Conservation (phyloP, 1,139 yeast species). For the Sugiyamaella xylanicola region DNA sequence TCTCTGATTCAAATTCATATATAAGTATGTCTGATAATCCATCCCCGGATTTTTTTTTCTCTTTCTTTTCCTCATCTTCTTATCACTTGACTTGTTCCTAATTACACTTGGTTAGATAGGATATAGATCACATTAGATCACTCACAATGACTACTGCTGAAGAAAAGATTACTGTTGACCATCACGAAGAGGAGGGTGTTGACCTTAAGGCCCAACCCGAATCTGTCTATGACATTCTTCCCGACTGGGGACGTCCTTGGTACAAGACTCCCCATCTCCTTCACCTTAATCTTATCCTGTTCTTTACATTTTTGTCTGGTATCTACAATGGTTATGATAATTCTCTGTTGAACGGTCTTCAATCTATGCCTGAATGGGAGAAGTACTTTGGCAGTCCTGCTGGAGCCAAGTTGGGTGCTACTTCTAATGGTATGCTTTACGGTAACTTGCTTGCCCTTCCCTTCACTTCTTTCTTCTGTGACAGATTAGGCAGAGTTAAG, state of each 20-base stretch:
- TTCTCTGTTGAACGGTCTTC: constrained; percentile 55
- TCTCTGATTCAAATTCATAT: background rate
- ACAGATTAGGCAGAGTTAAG: constrained; percentile 51
- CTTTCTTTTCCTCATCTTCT: background rate
- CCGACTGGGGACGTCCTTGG: constrained; percentile 43
- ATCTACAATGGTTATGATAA: constrained; percentile 58
- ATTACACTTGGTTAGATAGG: background rate
- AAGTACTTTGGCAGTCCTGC: constrained; percentile 45
- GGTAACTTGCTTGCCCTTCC: constrained; percentile 20
- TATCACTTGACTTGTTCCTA: background rate
- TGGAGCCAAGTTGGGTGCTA: constrained; percentile 51
- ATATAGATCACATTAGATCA: background rate
- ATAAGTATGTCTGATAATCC: constrained; percentile 10
- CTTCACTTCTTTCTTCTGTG: constrained; percentile 42
- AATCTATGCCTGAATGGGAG: constrained; percentile 47
- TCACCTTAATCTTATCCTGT: constrained; percentile 44
- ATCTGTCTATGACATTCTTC: constrained; percentile 29
- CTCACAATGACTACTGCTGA: constrained; percentile 10
- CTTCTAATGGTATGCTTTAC: constrained; percentile 50
- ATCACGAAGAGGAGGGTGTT: constrained; percentile 6
- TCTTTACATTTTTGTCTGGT: constrained; percentile 49
- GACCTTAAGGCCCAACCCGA: constrained; percentile 10
- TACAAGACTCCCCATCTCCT: constrained; percentile 44
- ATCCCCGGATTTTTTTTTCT: constrained; percentile 4
- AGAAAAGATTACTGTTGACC: constrained; percentile 10